Base-by-base conservation (phyloP, 108 stramenopile genomes). In the Aurantiochytrium sp. region DNA sequence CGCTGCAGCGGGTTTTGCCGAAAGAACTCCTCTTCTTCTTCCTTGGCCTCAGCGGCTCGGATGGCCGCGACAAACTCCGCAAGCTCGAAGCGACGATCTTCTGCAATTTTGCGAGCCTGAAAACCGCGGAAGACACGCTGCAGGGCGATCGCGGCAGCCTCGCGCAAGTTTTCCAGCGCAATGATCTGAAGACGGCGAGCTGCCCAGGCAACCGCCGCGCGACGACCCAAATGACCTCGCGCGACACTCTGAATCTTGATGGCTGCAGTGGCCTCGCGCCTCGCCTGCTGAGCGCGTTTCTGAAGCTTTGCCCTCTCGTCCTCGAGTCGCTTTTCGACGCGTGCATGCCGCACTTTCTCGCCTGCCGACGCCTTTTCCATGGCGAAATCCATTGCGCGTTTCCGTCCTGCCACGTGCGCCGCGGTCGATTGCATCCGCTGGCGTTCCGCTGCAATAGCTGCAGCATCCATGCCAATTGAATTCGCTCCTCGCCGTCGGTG, bases 1-100 rank as follows among this genome's bases (percentile, higher is more conserved):
- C 92, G 58, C 44, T 88, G 18, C 21, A 88, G 69, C 16, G 89
- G 29, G 87, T 93, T 91, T 6, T 73, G 90, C 16, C 88, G 87
- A 60, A 88, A 93, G 87, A 83, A 93, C 69, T 92, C 91, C 57
- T 91, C 92, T 44, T 92, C 90, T 72, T 91, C 90, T 71, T 89
- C 58, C 59, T 71, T 43, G 35, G 90, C 87, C 91, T 93, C 93
- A 53, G 92, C 89, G 58, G 58, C 55, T 4, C 93, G 58, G 18
- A 91, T 71, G 43, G 43, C 21, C 16, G 89, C 58, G 43, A 93
- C 72, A 88, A 93, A 93, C 60, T 92, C 91, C n/a, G 92, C 92
- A 87, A 93, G 87, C 53, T 92, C 92, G 60, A 72, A 64, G 43
- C 92, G 55, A 44, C 53, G 58, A 5, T 73, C 60, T 10, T 44